Evolutionary conservation across 164 flowering plant species (phyloP).

Genomic region (Dillenia suffruticosa): DNA sequence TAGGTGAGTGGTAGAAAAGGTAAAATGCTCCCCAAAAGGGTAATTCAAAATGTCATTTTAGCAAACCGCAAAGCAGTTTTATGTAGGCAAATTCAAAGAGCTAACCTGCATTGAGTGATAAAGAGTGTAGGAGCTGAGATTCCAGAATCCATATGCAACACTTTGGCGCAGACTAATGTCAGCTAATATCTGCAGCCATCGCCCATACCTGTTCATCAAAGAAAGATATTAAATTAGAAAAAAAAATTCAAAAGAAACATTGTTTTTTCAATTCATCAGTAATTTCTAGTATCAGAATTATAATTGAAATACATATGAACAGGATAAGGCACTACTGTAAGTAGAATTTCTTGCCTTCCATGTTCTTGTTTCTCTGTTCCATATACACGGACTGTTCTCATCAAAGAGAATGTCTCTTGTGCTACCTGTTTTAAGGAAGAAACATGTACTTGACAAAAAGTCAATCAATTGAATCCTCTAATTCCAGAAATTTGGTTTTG

Average conservation of each 20-base stretch:
- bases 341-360: constrained; percentile 44
- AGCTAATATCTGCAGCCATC: constrained; percentile 78
- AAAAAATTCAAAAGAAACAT: too few relatives aligned
- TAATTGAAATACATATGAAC: not conserved
- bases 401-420: constrained; percentile 86
- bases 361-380: constrained; percentile 83
- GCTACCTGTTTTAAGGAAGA: constrained; percentile 52
- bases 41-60: too few relatives aligned
- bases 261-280: too few relatives aligned
- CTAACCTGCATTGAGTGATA: constrained; percentile 90
- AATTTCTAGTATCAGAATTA: too few relatives aligned
- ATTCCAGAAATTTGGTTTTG: not conserved
- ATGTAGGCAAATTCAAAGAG: constrained; percentile 1
- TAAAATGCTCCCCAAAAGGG: too few relatives aligned
- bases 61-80: not conserved
- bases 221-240: not conserved
- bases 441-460: not conserved
- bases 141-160: constrained; percentile 89
- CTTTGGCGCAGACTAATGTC: constrained; percentile 80
- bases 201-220: constrained; percentile 45
- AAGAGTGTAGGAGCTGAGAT: constrained; percentile 71
- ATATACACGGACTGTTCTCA: constrained; percentile 93
- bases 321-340: constrained; percentile 4
- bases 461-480: constrained; percentile 1
- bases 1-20: too few relatives aligned